Conservation (phyloP, 495 filamentous ascomycete species). For the Penicillium roqueforti region DNA sequence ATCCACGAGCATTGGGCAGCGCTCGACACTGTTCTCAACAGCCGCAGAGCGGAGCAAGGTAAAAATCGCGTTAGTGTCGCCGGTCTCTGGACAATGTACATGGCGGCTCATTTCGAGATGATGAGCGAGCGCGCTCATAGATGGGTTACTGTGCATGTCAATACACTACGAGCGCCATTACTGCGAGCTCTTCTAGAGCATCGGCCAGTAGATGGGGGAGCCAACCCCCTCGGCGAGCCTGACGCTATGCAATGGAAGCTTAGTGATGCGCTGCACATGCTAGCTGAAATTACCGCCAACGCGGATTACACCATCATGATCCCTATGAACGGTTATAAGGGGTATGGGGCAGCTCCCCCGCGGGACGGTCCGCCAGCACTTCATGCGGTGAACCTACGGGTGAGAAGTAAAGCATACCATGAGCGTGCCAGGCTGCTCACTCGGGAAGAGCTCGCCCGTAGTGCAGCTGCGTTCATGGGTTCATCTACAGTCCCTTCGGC, state of each 20-base stretch:
- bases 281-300: constrained; percentile 16
- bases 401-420: constrained; percentile 5
- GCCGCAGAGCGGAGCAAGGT: neutral
- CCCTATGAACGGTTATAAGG: constrained; percentile 24
- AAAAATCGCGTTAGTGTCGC: constrained; percentile 14
- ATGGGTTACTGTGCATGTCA: constrained; percentile 26
- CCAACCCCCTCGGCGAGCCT: neutral
- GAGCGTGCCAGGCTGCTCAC: constrained; percentile 10
- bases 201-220: neutral
- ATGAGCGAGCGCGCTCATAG: constrained; percentile 29
- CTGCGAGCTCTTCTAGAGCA: constrained; percentile 7
- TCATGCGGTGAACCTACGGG: neutral
- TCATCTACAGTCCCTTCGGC: neutral
- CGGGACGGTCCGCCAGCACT: neutral
- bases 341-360: constrained; percentile 4
- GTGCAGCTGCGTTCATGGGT: neutral
- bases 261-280: constrained; percentile 22
- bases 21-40: constrained; percentile 19
- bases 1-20: constrained; percentile 24
- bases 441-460: neutral
- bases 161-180: constrained; percentile 18
- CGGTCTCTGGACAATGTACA: constrained; percentile 29
- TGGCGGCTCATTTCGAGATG: constrained; percentile 19
- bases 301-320: constrained; percentile 27
- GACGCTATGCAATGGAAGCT: constrained; percentile 18